Evolutionary conservation across 768 basidiomycete species (phyloP), one percentile per base, ranked within the genome.

Genomic region (Termitomyces sp.): DNA sequence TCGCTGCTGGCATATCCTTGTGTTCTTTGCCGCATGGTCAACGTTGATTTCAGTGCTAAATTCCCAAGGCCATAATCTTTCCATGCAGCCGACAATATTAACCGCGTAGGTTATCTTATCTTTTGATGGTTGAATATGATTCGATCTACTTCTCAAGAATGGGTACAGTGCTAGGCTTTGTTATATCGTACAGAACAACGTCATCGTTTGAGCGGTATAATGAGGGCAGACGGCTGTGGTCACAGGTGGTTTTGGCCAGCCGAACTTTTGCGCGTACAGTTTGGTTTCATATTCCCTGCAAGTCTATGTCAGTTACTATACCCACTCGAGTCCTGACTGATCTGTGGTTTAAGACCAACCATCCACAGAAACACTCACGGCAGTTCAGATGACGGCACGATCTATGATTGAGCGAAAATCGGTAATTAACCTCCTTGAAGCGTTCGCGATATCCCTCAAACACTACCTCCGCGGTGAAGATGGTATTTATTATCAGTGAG

Each of bases 181-280:
- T 89, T 37, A 82, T 89, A 51, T 85, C 85, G 0, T 87, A 86
- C 66, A 68, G 86, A 56, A 87, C 86, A 10, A 87, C 84, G 11
- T 83, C 86, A 4, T 85, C 84, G 40, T 87, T 86, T 62, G 86
- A 87, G 66, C 73, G 85, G n/a, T 89, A 89, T 67, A 88, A 89
- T 55, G 87, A 89, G 63, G 87, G 87, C 23, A 71, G 87, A 53
- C 71, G 77, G 50, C 70, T 82, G 5, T 89, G 87, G 87, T 84
- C 84, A 3, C 80, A 84, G 59, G 84, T 89, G n/a, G 78, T 83
- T 46, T 67, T 82, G 30, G 76, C 75, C 19, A 75, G 70, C 61
- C 77, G 86, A 40, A 83, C 78, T 2, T 75, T 87, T 66, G 77
- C 85, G 0, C 74, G 87, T 17, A 76, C 78, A 0, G 75, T 83